Evolutionary conservation across 208 protist genomes (phyloP).

Genomic region (Wallacemonas sp.): DNA sequence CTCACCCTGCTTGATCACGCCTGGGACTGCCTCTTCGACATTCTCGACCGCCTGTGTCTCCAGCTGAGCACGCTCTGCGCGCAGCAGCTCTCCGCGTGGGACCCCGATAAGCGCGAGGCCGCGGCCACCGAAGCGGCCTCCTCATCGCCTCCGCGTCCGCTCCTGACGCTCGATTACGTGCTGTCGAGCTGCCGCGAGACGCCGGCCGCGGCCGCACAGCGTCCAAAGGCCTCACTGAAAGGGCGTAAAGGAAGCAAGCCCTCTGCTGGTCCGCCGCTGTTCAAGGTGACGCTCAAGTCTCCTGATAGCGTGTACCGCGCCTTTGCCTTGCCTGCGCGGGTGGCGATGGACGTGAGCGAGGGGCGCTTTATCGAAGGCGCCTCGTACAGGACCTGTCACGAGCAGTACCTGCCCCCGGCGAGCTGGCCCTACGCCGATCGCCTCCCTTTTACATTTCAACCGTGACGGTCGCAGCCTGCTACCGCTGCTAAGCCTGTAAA

Average conservation of each 20-base stretch:
- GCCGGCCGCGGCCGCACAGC: no score
- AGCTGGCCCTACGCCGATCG: conserved; percentile 44
- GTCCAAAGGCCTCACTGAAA: no score
- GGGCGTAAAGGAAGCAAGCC: no score
- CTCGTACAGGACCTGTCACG: conserved; percentile 27
- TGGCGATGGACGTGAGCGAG: not conserved
- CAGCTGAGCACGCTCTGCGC: conserved; percentile 1
- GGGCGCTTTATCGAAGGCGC: conserved; percentile 28
- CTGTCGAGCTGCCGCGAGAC: not conserved
- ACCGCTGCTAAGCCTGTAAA: not conserved
- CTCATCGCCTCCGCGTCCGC: not conserved
- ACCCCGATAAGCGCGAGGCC: not conserved
- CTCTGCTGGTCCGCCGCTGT: not conserved
- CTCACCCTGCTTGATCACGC: conserved; percentile 19
- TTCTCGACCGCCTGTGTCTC: conserved; percentile 9
- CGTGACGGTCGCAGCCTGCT: not conserved
- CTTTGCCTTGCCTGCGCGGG: not conserved
- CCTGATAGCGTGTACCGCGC: not conserved
- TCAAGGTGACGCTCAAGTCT: not conserved
- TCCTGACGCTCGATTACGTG: conserved; percentile 6
- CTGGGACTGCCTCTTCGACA: conserved; percentile 35
- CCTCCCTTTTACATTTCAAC: conserved; percentile 42
- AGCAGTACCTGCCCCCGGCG: conserved; percentile 34
- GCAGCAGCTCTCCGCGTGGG: not conserved
- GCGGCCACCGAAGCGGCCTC: not conserved